phyloP scores from a whole-genome alignment of 495 filamentous ascomycete species.

The Beverwykella pulmonaria region DNA sequence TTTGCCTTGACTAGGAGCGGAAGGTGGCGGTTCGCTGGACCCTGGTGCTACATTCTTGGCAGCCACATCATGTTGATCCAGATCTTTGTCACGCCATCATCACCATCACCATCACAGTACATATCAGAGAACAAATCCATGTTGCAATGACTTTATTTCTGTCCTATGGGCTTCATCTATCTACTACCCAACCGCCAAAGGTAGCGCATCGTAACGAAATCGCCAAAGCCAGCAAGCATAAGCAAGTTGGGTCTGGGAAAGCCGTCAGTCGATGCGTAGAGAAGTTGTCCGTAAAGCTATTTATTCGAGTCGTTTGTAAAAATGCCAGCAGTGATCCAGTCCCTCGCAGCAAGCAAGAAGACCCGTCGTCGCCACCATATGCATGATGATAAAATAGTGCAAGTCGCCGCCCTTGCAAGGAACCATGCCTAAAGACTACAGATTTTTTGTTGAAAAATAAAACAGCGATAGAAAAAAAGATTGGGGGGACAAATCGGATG shows the following conservation, averaged over 20 bases:
- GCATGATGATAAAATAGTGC: slow-evolving; percentile 1
- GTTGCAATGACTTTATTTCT: neutral
- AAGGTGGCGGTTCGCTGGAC: slow-evolving; percentile 18
- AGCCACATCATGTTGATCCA: neutral
- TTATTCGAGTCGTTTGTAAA: neutral
- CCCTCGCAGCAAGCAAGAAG: neutral
- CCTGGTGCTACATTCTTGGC: slow-evolving; percentile 6
- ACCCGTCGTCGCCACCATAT: neutral
- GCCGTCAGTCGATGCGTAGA: neutral
- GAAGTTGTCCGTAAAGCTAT: neutral
- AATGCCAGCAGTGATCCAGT: neutral
- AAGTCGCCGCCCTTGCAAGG: slow-evolving; percentile 1
- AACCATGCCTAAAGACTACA: neutral
- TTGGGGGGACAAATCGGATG: neutral
- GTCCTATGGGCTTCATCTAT: neutral
- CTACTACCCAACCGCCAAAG: neutral
- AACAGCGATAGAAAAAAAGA: slow-evolving; percentile 24
- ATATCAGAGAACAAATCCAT: neutral
- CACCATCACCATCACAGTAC: neutral
- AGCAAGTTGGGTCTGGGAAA: slow-evolving; percentile 6
- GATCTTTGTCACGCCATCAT: neutral
- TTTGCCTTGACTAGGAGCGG: slow-evolving; percentile 8
- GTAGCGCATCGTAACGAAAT: neutral
- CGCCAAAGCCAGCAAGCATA: slow-evolving; percentile 8
- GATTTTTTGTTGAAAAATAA: slow-evolving; percentile 7